Evolutionary conservation across 257 asterid species (phyloP), one percentile per base, ranked within the genome.

Genomic region (Cynanchum wilfordii): DNA sequence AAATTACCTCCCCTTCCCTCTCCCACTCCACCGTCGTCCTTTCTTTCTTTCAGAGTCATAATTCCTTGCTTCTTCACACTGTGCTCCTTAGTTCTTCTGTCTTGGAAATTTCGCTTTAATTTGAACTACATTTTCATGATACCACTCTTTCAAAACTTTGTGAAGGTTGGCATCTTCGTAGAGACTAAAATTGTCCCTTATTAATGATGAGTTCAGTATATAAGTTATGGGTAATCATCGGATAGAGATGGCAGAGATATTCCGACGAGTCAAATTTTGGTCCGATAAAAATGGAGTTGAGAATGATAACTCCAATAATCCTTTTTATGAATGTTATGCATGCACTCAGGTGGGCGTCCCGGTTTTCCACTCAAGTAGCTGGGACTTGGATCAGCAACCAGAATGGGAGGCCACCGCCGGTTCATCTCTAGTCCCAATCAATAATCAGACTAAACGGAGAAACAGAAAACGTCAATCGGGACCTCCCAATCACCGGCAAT

Each of bases 291-390:
- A 29, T 3, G 73, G 55, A 27, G 24, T 42, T 25, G 78, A 74
- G 51, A 11, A 3, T 38, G 55, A 2, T 10, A 17, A 17, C 57
- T 51, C 17, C 24, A 29, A 8, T 72, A 29, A 8, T 72, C 40
- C 42, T 20, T 30, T 25, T 1, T 49, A 11, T 4, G 73, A 66
- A 54, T 74, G 78, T 30, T 66, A 74, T 42, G 73, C 72, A 52
- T 74, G 78, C 54, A 66, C 78, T 27, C 78, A 54, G 54, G 78
- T 38, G n/a, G 77, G 73, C 19, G 72, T 54, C 33, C 72, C 78
- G 6, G 73, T 42, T 52, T 74, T 74, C 36, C 78, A 74, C 73
- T 66, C 78, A 1, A 19, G 67, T 22, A 67, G 49, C 30, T 75
- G 73, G 51, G 69, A 54, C 73, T 50, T 27, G 49, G 78, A 74